Base-by-base conservation (phyloP, 2,329 filamentous ascomycete genomes). In the Lasiodiplodia sp. region DNA sequence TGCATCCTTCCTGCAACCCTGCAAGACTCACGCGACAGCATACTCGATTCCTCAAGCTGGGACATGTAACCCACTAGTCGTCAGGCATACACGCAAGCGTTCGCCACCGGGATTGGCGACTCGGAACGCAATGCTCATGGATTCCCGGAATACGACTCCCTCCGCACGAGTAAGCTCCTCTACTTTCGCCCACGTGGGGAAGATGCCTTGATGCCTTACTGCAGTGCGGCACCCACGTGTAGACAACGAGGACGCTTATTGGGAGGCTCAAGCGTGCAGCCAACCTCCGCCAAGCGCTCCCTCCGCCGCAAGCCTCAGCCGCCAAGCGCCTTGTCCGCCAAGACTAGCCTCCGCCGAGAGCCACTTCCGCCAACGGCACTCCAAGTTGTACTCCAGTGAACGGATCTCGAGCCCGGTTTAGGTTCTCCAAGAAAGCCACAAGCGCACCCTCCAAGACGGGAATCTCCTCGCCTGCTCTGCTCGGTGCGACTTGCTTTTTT, bases 311-410 rank as follows among this genome's bases (percentile, higher is more conserved):
- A 21, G 8, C 34, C 55, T 49, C 31, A n/a, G 16, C 56, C 21
- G 56, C 56, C 56, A 58, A 47, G 57, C 21, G 38, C 8, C 10
- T 28, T 7, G 47, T 53, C 60, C 60, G 60, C 60, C 60, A 49
- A 63, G 58, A 8, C n/a, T 23, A 25, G 16, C 38, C 18, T 31
- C 40, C 60, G 44, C 60, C 60, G 51, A 63, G 44, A 16, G 44
- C 18, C 60, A 14, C 44, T 16, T 64, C 44, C 60, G 47, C 60
- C 60, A 38, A 52, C 44, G 14, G 11, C 60, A 52, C 44, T 16
- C 23, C 18, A 63, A 31, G 12, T 12, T 34, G n/a, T 18, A n/a
- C 60, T 14, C 28, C 18, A 40, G 2, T 16, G 18, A 25, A 23
- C 28, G 60, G 47, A 12, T 53, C 25, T n/a, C 21, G 14, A 23